Evolutionary conservation across 352 stramenopile species (phyloP).

Genomic region (Elongisporangium undulatum): DNA sequence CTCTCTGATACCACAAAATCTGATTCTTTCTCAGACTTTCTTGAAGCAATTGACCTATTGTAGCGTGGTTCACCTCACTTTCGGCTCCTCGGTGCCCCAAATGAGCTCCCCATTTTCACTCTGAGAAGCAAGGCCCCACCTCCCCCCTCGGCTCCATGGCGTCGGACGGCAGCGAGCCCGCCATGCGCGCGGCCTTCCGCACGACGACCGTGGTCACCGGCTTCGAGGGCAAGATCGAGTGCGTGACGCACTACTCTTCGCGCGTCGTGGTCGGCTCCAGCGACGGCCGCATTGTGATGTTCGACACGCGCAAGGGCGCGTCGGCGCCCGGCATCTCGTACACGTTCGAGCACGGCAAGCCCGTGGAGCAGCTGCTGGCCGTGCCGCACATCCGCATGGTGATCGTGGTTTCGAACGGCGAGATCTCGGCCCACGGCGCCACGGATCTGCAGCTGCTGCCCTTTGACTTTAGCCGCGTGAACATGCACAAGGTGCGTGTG

Average conservation of each 20-base stretch:
- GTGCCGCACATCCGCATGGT: conserved; percentile 88
- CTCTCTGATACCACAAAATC: too few relatives aligned
- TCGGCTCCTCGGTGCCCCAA: neutral
- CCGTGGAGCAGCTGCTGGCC: conserved; percentile 76
- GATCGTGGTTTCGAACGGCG: conserved; percentile 72
- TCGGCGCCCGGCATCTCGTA: conserved; percentile 50
- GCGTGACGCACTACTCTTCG: conserved; percentile 85
- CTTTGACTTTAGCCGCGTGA: conserved; percentile 82
- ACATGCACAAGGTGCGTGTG: conserved; percentile 60
- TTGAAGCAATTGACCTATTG: conserved; percentile 3
- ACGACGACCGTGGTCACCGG: conserved; percentile 63
- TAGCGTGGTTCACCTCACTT: conserved; percentile 2
- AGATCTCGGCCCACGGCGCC: conserved; percentile 66
- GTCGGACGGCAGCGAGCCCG: conserved; percentile 12
- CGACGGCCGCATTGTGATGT: conserved; percentile 83
- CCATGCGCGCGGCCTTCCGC: conserved; percentile 69
- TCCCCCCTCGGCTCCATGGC: conserved; percentile 6
- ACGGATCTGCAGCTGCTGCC: conserved; percentile 73
- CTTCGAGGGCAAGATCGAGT: conserved; percentile 82
- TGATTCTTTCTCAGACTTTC: conserved; percentile 3
- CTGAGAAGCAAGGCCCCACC: neutral
- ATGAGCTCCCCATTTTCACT: neutral
- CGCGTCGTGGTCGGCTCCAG: conserved; percentile 77
- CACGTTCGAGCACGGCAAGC: conserved; percentile 66
- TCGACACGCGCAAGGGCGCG: conserved; percentile 81